A percentile compares a stretch with the other conserved stretches of the same genome.
Evolutionary conservation across 1,284 basidiomycete species (phyloP).

Genomic region (Sanghuangporus baumii): DNA sequence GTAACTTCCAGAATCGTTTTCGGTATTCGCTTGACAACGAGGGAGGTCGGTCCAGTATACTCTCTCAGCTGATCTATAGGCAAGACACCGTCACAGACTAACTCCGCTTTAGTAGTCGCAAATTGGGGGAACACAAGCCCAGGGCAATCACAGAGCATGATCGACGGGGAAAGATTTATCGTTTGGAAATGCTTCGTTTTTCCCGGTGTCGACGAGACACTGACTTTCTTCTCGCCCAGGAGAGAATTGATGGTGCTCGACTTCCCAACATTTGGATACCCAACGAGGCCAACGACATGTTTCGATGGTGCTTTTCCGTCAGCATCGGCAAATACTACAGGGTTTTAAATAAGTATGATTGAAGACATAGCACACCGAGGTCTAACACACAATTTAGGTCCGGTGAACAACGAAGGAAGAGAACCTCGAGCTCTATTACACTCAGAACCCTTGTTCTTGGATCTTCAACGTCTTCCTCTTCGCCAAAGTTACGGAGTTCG

Average conservation of each 20-base stretch:
- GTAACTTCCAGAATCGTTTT: conserved; percentile 83
- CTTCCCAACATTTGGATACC: conserved; percentile 99
- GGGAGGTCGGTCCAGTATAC: conserved; percentile 80
- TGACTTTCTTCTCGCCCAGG: conserved; percentile 94
- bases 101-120: conserved; percentile 89
- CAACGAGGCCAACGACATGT: conserved; percentile 89
- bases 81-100: conserved; percentile 95
- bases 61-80: conserved; percentile 99
- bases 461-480: conserved; percentile 46
- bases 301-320: conserved; percentile 60
- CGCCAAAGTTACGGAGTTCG: conserved; percentile 38
- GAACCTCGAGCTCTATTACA: conserved; percentile 85
- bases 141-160: conserved; percentile 97
- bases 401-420: conserved; percentile 79
- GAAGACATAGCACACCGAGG: background rate
- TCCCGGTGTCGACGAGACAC: conserved; percentile 94
- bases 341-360: background rate
- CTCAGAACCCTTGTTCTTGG: conserved; percentile 77
- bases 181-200: conserved; percentile 99
- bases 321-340: conserved; percentile 60
- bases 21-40: conserved; percentile 81
- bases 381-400: conserved; percentile 57
- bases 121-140: conserved; percentile 99
- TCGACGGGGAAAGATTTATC: conserved; percentile 82
- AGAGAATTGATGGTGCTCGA: conserved; percentile 96